Conservation (phyloP, 257 asterid genomes). For the Linderniella brevidens region DNA sequence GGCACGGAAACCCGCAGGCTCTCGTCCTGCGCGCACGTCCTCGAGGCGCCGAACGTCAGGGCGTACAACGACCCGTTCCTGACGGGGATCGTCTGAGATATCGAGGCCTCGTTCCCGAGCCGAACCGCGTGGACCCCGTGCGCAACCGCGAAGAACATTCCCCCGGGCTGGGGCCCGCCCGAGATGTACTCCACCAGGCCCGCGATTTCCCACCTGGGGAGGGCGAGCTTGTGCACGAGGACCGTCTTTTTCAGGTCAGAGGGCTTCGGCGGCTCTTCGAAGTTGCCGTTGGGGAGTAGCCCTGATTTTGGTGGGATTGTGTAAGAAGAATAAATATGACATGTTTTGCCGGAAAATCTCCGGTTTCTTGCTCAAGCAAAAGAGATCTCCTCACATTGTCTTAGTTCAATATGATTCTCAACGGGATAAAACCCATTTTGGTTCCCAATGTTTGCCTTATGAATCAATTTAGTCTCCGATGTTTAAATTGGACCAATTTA, state of each 20-base stretch:
- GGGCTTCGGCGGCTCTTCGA: slow-evolving; percentile 54
- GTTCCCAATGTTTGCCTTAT: too few species aligned
- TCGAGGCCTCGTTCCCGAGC: slow-evolving; percentile 77
- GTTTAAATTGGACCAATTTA: too few species aligned
- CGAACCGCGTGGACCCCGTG: slow-evolving; percentile 85
- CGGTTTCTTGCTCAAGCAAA: too few species aligned
- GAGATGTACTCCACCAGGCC: slow-evolving; percentile 77
- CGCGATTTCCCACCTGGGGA: slow-evolving; percentile 72
- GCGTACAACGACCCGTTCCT: slow-evolving; percentile 61
- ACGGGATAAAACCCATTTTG: too few species aligned
- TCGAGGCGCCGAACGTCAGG: slow-evolving; percentile 75
- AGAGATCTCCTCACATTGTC: background rate
- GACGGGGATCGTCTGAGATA: slow-evolving; percentile 53
- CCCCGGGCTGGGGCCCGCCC: slow-evolving; percentile 92
- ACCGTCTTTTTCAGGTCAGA: slow-evolving; percentile 36
- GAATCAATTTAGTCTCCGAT: too few species aligned
- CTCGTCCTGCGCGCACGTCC: slow-evolving; percentile 89
- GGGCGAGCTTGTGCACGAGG: slow-evolving; percentile 34
- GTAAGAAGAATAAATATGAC: background rate
- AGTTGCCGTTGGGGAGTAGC: slow-evolving; percentile 65
- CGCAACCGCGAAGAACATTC: slow-evolving; percentile 73
- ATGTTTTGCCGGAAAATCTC: background rate
- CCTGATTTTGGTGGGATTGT: slow-evolving; percentile 24
- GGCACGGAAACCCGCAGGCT: slow-evolving; percentile 57
- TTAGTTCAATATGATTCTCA: background rate